Base-by-base conservation (phyloP, 2,329 filamentous ascomycete genomes). In the Fusarium haematococcum region DNA sequence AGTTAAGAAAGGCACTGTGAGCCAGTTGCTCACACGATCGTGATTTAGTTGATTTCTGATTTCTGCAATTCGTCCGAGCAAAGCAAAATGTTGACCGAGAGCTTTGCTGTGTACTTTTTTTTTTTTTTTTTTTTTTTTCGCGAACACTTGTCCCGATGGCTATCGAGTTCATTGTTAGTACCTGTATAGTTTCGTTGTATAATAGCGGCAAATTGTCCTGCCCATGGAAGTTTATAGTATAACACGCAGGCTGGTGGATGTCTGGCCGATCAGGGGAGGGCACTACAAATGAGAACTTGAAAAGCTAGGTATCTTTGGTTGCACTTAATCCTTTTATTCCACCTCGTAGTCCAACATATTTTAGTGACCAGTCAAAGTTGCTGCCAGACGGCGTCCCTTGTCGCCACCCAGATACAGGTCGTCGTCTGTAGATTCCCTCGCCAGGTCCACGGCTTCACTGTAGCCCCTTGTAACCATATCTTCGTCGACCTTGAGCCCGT, bases 391-490 rank as follows among this genome's bases (percentile, higher is more conserved):
- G 68, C 85, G 83, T 20, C 91, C 89, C 76, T 83, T 85, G 70
- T 90, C 89, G 0, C 90, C 89, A 14, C 89, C 90, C 2, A 92
- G 79, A 78, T 91, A 92, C 48, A 91, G 81, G 73, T 89, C 89
- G 30, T 90, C 91, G 23, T 88, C 86, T 1, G 88, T 86, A 18
- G 90, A 88, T 69, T 90, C 86, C 60, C 91, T 87, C 18, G 91
- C 91, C 79, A 96, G 86, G 78, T 97, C 94, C 3, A 97, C 86
- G 33, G 94, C 94, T 72, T 93, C 93, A 63, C 93, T 91, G 80
- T 98, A 99, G 0, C 93, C 95, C 78, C 88, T 91, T 77, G 91
- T 92, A 25, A 98, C 93, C 81, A 91, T 95, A 50, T 97, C 94
- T 84, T 98, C 96, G 77, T 98, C 97, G 32, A 99, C 95, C 68